Evolutionary conservation across 2,329 filamentous ascomycete species (phyloP), one percentile per base, ranked within the genome.

Genomic region (Blumeria hordei): DNA sequence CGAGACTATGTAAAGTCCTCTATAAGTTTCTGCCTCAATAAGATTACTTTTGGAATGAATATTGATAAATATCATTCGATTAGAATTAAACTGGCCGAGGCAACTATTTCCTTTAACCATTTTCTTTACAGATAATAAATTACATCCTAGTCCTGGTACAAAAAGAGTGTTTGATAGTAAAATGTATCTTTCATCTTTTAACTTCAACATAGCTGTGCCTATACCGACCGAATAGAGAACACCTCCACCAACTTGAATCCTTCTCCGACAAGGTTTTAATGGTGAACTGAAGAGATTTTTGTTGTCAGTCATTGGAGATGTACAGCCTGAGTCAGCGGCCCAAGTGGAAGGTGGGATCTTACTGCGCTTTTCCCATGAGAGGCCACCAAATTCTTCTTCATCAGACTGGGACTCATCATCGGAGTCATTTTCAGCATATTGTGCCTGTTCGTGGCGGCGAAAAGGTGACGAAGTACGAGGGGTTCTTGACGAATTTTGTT

Each of bases 51-150:
- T 32, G 16, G 44, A 49, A 49, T 49, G 16, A 49, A 49, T 10
- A 49, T 49, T 49, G 44, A 16, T 49, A 32, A 49, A 49, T 32
- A 49, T 32, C 18, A 49, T 49, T 32, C 21, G 16, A 49, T 49
- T 32, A 49, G 21, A 49, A 49, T 32, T 49, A 32, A 32, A 32
- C 18, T 49, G 16, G 8, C 44, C 44, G 33, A 49, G 16, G 32
- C 18, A 32, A 32, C n/a, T 49, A 49, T 49, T n/a, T 49, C 44
- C 44, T n/a, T 6, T 34, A 35, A 36, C 34, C 33, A 52, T 52
- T 52, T 52, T 52, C 49, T 52, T 52, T 52, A 52, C 49, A 16
- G 49, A 52, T 35, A 52, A 34, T 16, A 52, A 34, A 52, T 52
- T 35, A 52, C 49, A 52, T 16, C 49, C 49, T 14, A 52, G 10